Percentiles rank a stretch among this genome's conserved stretches.
These are phyloP conservation scores for Avicennia marina DNA, from an alignment of 257 asterid species.

Conservation along the genomic window DNA sequence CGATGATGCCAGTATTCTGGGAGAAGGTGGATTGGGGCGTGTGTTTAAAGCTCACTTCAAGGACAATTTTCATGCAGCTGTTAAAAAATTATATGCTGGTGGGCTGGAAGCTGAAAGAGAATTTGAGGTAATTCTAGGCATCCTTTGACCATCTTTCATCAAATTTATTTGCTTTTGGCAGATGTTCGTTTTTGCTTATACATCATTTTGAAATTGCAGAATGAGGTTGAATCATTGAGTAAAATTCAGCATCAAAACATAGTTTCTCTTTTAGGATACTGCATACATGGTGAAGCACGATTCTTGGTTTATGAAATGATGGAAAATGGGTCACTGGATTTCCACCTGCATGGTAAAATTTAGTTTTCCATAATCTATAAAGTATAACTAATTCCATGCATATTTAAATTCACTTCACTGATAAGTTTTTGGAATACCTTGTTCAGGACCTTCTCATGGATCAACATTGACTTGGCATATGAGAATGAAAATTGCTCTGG, in stretches of 20 bases:
- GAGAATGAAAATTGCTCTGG: slow-evolving; percentile 70
- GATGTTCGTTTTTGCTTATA: not conserved
- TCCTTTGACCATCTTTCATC: too few relatives aligned
- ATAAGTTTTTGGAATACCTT: not conserved
- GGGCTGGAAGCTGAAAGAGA: slow-evolving; percentile 39
- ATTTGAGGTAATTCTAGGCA: slow-evolving; percentile 39
- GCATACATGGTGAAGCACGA: slow-evolving; percentile 39
- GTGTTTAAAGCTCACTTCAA: slow-evolving; percentile 49
- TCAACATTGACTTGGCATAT: slow-evolving; percentile 49
- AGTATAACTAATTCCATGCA: too few relatives aligned
- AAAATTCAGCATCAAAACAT: slow-evolving; percentile 54
- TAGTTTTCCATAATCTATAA: too few relatives aligned
- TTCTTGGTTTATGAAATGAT: slow-evolving; percentile 64
- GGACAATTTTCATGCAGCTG: slow-evolving; percentile 39
- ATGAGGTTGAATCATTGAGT: slow-evolving; percentile 47
- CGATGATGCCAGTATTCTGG: slow-evolving; percentile 34
- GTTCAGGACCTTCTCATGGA: slow-evolving; percentile 52
- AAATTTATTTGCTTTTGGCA: too few relatives aligned
- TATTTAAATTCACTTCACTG: not conserved
- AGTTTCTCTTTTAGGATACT: slow-evolving; percentile 57
- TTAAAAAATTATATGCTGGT: slow-evolving; percentile 34
- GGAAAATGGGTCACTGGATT: slow-evolving; percentile 60
- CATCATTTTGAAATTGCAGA: slow-evolving; percentile 13
- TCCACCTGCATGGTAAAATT: slow-evolving; percentile 53
- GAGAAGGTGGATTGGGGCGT: slow-evolving; percentile 52